Evolutionary conservation across 1,139 yeast genomes (phyloP), one percentile per base, ranked within the genome.

Genomic region (Candida sp.): DNA sequence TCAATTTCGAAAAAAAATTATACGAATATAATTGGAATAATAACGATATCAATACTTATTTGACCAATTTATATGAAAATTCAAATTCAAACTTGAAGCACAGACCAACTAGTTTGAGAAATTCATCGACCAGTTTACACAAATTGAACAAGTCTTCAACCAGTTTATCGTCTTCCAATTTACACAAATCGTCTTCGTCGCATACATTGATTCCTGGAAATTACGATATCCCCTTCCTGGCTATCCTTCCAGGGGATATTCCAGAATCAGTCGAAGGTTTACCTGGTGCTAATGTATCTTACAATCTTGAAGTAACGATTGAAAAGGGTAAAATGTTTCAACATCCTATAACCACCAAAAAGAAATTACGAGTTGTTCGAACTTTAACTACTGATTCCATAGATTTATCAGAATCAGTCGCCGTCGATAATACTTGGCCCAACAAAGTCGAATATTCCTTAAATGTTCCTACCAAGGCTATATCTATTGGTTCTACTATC

Each of bases 401-500:
- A 1, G 99, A 95, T 57, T 70, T 91, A 37, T 77, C 95, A 0
- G 98, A 93, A 64, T 89, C 98, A 0, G 87, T 90, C 52, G 90
- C 96, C 0, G 96, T 93, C 21, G 97, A 90, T 58, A 93, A 93
- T 60, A 84, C 93, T 0, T 95, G 99, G 99, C 98, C 99, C 3
- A 72, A 81, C 39, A 93, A 93, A 61, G 88, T 93, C 39, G 98
- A 95, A 56, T 93, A 93, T 63, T 80, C 93, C 1, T 79, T 93
- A 44, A 86, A 87, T 47, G 83, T 88, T 7, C 97, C 98, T 0
- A 75, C 91, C 12, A 84, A 87, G 58, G 97, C 98, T 0, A 79
- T 89, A 33, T 96, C 98, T 0, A 82, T 93, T 36, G 99, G 99
- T 1, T 83, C 96, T 0, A 69, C 80, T 0, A 74, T 87, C 2